A percentile compares a stretch with the other conserved stretches of the same genome.
phyloP scores from a whole-genome alignment of 306 rosid genomes.

The Rosa multiflora region DNA sequence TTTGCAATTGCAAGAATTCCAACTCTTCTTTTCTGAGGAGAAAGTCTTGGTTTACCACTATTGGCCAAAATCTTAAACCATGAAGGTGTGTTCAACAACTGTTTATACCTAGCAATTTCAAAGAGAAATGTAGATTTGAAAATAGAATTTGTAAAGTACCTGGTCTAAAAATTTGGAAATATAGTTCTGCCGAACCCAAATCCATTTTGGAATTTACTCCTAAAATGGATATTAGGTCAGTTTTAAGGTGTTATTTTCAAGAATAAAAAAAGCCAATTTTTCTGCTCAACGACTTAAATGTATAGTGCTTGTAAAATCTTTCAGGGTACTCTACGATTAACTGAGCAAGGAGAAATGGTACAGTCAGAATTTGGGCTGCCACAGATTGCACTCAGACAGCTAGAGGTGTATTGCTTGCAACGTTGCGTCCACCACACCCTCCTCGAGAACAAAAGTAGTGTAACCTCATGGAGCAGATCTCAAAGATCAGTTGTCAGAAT shows the following conservation, averaged over 20 bases:
- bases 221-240: not conserved
- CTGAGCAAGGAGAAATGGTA: slow-evolving; percentile 99
- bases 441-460: slow-evolving; percentile 88
- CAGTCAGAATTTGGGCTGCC: slow-evolving; percentile 90
- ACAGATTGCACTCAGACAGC: slow-evolving; percentile 79
- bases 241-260: not conserved
- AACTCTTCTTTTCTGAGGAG: not conserved
- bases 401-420: slow-evolving; percentile 79
- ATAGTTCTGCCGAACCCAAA: not conserved
- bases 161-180: not conserved
- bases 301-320: slow-evolving; percentile 11
- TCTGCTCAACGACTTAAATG: slow-evolving; percentile 1
- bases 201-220: not conserved
- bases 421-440: slow-evolving; percentile 79
- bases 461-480: slow-evolving; percentile 86
- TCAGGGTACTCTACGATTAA: slow-evolving; percentile 85
- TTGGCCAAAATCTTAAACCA: not conserved
- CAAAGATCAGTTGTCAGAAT: slow-evolving; percentile 69
- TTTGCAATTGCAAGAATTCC: not conserved
- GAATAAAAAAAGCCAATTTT: not conserved
- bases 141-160: not conserved
- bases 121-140: not conserved
- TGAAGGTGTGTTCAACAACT: not conserved
- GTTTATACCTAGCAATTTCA: not conserved
- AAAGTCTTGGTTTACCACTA: not conserved